Base-by-base conservation (phyloP, 805 yeast species). In the Candida broadrunensis region DNA sequence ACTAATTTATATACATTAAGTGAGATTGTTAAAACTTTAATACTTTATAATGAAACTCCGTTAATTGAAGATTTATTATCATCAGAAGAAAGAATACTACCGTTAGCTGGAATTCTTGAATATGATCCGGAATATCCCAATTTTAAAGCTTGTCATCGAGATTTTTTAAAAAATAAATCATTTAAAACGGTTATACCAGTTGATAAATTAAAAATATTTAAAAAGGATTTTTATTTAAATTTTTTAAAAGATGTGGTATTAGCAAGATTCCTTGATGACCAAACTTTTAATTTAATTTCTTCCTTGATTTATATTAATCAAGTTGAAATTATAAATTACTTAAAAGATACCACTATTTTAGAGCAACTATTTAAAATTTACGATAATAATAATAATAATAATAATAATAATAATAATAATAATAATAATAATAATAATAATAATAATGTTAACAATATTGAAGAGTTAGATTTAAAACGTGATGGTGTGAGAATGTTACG, bases 181-280 rank as follows among this genome's bases (percentile, higher is more conserved):
- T 84, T 86, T 63, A 84, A 83, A 57, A 83, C 84, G 49, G 85
- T 89, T 3, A 64, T 65, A 8, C 88, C 89, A 1, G 67, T 83
- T 11, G 65, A 73, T 2, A 75, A 80, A 50, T 41, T 64, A 38
- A 46, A 45, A 27, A 72, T 85, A 37, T 83, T 90, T 42, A 80
- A 82, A 41, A 80, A 80, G 52, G 89, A 93, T 30, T 88, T 83
- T 57, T 73, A 87, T 42, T 67, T 89, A 41, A 90, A 85, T 54
- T 88, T 86, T 57, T 66, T 93, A 36, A 85, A 85, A 58, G 97
- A 91, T 59, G 95, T 88, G 15, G 95, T 87, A 1, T 63, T 91
- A 20, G 90, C 93, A 3, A 70, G 96, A 38, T 65, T 83, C 32
- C 58, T 91, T 35, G 98, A 91, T 58, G 98, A 91, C 56, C 78